Percentiles rank a stretch among this genome's conserved stretches.
phyloP scores from a whole-genome alignment of 805 yeast species.

The Candida easanensis region DNA sequence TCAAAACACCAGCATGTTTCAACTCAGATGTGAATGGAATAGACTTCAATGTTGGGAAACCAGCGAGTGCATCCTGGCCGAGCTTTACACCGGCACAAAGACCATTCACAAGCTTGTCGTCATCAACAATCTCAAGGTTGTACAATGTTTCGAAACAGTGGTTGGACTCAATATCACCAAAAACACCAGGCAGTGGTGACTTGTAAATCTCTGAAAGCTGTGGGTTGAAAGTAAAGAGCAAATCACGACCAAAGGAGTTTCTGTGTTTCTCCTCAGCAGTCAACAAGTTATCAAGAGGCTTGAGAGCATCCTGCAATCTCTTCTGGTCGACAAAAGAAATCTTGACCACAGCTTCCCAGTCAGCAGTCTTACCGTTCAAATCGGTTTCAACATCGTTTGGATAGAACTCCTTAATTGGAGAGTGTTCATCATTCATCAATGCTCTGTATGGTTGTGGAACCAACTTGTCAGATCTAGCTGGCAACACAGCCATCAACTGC shows the following conservation, averaged over 20 bases:
- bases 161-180: conserved; percentile 74
- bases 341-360: conserved; percentile 97
- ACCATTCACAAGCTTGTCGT: conserved; percentile 46
- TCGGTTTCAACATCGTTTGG: conserved; percentile 87
- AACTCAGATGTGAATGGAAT: conserved; percentile 57
- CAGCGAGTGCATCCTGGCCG: conserved; percentile 76
- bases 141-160: conserved; percentile 68
- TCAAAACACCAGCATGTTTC: conserved; percentile 59
- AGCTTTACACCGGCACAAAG: conserved; percentile 61
- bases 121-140: conserved; percentile 45
- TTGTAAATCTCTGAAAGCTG: conserved; percentile 65
- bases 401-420: conserved; percentile 88
- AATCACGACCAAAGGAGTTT: conserved; percentile 70
- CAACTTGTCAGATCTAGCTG: conserved; percentile 81
- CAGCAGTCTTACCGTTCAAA: conserved; percentile 90
- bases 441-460: conserved; percentile 77
- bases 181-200: conserved; percentile 75
- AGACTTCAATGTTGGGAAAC: conserved; percentile 83
- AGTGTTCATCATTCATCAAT: conserved; percentile 79
- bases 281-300: conserved; percentile 58
- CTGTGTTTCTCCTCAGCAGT: conserved; percentile 69
- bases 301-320: conserved; percentile 69
- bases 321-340: conserved; percentile 87
- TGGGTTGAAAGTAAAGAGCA: conserved; percentile 71
- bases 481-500: conserved; percentile 89